Conservation (phyloP, 164 flowering plant species). For the Annona squamosa region DNA sequence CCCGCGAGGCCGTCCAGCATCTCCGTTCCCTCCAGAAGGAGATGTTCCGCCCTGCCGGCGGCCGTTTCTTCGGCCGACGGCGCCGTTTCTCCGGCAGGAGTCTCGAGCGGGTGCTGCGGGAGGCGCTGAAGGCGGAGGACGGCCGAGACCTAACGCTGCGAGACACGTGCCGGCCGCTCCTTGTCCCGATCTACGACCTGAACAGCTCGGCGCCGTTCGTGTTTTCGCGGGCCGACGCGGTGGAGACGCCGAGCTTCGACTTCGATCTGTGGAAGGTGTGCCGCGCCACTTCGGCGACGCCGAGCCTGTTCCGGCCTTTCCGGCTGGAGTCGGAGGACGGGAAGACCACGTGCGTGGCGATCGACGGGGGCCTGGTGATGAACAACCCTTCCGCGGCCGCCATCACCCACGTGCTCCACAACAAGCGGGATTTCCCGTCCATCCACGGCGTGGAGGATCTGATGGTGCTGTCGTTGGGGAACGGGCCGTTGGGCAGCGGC, state of each 20-base stretch:
- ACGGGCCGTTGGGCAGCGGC: constrained; percentile 32
- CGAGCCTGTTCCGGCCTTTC: constrained; percentile 54
- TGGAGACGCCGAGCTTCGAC: constrained; percentile 37
- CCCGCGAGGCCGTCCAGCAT: constrained; percentile 27
- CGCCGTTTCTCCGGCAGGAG: constrained; percentile 14
- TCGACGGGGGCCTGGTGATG: constrained; percentile 96
- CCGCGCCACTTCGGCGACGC: constrained; percentile 42
- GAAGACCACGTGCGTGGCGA: constrained; percentile 59
- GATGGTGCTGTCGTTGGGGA: constrained; percentile 72
- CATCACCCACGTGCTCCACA: constrained; percentile 82
- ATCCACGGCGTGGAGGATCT: constrained; percentile 81
- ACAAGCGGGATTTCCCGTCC: constrained; percentile 74
- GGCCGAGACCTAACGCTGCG: constrained; percentile 32
- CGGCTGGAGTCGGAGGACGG: constrained; percentile 60
- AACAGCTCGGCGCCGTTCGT: constrained; percentile 42
- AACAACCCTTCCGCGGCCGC: constrained; percentile 94
- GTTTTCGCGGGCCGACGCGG: constrained; percentile 52
- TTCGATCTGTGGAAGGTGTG: constrained; percentile 46
- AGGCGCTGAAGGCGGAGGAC: constrained; percentile 19
- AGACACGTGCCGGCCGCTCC: constrained; percentile 41
- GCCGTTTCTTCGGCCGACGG: constrained; percentile 15
- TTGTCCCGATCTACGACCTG: constrained; percentile 50
- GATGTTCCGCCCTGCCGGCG: constrained; percentile 13
- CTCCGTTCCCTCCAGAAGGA: constrained; percentile 12
- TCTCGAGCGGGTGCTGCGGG: constrained; percentile 22